Evolutionary conservation across 1,284 basidiomycete species (phyloP).

Genomic region (Anthracocystis walkeri): DNA sequence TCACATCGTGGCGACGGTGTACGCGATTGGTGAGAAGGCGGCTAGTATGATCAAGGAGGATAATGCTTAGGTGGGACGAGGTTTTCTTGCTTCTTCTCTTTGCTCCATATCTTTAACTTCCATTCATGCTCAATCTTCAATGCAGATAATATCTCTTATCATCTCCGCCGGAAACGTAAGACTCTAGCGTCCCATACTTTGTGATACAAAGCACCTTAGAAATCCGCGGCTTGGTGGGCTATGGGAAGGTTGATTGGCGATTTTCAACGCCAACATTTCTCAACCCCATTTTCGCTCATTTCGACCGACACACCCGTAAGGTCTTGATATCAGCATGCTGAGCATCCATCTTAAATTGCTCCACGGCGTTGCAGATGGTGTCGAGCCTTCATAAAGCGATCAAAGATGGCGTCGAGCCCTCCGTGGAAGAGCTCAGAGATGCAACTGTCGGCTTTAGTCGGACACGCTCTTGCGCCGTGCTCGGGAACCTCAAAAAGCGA

Average conservation of each 20-base stretch:
- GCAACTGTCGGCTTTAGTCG: neutral
- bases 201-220: no score
- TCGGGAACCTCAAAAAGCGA: no score
- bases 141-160: no score
- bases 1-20: conserved; percentile 50
- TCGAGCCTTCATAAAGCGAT: neutral
- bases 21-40: conserved; percentile 53
- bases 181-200: no score
- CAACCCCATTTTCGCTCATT: neutral
- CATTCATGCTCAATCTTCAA: no score
- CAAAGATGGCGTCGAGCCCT: neutral
- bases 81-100: neutral
- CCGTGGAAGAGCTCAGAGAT: neutral
- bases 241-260: no score
- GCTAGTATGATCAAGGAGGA: conserved; percentile 51
- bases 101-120: no score
- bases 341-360: neutral
- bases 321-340: no score
- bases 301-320: neutral
- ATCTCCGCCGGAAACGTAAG: no score
- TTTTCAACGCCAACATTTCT: no score
- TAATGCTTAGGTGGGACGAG: conserved; percentile 9
- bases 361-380: neutral
- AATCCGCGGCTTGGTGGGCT: no score
- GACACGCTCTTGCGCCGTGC: neutral